phyloP scores from a whole-genome alignment of 1,284 basidiomycete genomes.

The Coriolopsis trogii region DNA sequence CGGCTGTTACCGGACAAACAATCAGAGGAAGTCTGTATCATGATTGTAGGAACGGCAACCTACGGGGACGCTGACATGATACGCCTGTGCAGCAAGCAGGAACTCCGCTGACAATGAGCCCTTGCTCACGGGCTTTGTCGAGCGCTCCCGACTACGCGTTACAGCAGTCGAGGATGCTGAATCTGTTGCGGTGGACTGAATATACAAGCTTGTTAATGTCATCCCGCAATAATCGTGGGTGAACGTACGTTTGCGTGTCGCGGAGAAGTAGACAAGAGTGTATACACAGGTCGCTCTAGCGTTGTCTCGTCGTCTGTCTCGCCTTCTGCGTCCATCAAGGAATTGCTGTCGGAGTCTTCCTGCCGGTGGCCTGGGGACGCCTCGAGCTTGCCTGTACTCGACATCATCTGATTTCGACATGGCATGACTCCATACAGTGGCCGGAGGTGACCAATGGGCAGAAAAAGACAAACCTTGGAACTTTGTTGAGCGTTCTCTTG shows the following conservation, averaged over 20 bases:
- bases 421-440: too few species aligned
- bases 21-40: too few species aligned
- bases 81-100: constrained; percentile 5
- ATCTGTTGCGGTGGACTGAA: background rate
- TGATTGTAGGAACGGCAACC: background rate
- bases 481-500: too few species aligned
- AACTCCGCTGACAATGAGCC: constrained; percentile 5
- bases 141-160: background rate
- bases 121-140: background rate
- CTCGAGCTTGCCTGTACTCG: background rate
- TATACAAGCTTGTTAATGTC: too few species aligned
- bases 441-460: too few species aligned
- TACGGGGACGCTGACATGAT: constrained; percentile 8
- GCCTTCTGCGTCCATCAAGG: constrained; percentile 19
- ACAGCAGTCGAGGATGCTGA: background rate
- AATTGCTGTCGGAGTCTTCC: constrained; percentile 5
- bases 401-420: background rate
- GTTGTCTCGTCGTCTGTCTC: constrained; percentile 23
- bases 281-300: constrained; percentile 2
- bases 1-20: too few species aligned
- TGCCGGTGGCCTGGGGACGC: background rate
- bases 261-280: background rate
- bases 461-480: too few species aligned
- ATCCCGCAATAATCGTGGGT: background rate
- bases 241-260: too few species aligned